Base-by-base conservation (phyloP, 2,329 filamentous ascomycete genomes). In the Endoconidiophora laricicola region DNA sequence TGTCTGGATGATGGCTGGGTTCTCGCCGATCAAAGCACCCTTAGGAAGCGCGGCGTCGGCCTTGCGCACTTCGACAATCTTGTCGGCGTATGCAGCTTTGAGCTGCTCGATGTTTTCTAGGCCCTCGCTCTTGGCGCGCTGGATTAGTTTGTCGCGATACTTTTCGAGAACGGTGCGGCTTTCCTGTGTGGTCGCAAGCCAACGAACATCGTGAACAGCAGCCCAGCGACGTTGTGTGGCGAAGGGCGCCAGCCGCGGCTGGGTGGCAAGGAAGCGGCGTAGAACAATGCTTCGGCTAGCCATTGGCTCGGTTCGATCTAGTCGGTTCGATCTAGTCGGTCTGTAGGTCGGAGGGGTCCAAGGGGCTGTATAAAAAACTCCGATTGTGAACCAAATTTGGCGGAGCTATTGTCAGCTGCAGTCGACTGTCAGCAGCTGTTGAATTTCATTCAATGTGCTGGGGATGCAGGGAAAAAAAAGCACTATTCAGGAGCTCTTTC, bases 141-240 rank as follows among this genome's bases (percentile, higher is more conserved):
- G 69, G 56, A 83, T 75, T 55, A 98, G 80, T 69, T 94, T 94
- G 52, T 81, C 75, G 58, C 77, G 78, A 69, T 98, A 98, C 65
- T 85, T 93, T 56, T 94, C 86, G 56, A 85, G 62, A 38, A 95
- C 70, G 58, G 74, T 72, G 52, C 76, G 73, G 44, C 80, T 72
- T 52, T 77, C 69, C 52, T 77, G 76, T 54, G 87, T 84, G 14
- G 86, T 91, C 54, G 83, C 83, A 43, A 94, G 75, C 70, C 90
- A 94, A 56, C 88, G 86, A 44, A 94, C 80, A 65, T 95, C 86
- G 64, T 93, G 86, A 26, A 95, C 87, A 59, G 86, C 86, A 2
- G 90, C 90, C 83, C 86, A 93, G 62, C 88, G 79, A 50, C 81
- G 78, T 65, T 95, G 90, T 57, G 29, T 36, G 29, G 52, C 14